Base-by-base conservation (phyloP, 495 filamentous ascomycete genomes). In the Copromyces sp. region DNA sequence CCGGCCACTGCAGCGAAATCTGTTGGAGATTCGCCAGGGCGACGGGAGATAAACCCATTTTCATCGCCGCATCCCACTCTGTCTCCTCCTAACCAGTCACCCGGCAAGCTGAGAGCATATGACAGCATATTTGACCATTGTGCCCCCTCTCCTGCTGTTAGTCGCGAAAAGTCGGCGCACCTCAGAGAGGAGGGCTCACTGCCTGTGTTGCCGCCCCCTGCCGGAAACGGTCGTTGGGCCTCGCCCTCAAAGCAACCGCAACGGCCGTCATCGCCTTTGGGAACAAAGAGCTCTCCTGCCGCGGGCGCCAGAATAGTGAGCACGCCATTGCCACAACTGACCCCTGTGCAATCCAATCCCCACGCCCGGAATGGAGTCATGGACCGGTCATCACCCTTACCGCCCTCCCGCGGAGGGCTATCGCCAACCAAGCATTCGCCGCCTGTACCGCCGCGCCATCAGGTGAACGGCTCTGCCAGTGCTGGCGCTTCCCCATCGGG, bases 401-500 rank as follows among this genome's bases (percentile, higher is more conserved):
- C 87, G 70, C 84, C 91, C 53, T 75, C 84, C 32, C 81, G 84
- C 45, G 90, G 88, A 5, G 92, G 92, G 7, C 81, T 93, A 42
- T 94, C 93, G 20, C 93, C 93, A 5, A 90, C 87, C 47, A 96
- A 96, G 78, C 90, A 93, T 45, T 87, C 87, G 16, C 84, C 86
- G 29, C 80, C 84, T 38, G 75, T 75, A 16, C 76, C 75, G 38
- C 79, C 81, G 39, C 79, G 77, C 35, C 68, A 72, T 39, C 71
- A 42, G 69, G 53, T 69, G 72, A 75, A 73, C 69, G 68, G 75
- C 70, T 32, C 76, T 69, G 32, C 76, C 73, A 74, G 74, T 38
- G 42, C 42, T 35, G 39, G 73, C 41, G 72, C 75, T 41, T 69
- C 72, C 44, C 73, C 71, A 61, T 75, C 72, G 69, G 74, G 69